These are phyloP conservation scores for Pyracantha coccinea DNA, from an alignment of 331 rosid species.

Conservation along the genomic window DNA sequence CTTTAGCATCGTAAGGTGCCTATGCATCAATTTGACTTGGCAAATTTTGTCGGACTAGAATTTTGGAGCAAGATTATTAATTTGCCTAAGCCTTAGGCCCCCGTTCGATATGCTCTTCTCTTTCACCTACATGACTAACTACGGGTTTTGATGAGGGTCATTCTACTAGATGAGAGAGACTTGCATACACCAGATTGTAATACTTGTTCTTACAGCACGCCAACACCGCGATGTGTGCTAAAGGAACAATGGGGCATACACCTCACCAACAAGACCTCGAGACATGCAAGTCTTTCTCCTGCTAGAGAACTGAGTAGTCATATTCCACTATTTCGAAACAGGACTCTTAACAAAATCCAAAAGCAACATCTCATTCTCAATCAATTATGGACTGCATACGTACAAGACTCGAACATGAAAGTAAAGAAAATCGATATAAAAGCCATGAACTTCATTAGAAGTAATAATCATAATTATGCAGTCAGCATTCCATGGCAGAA, in stretches of 20 bases:
- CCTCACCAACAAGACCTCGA: background rate
- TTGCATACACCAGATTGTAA: too few species aligned
- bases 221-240: background rate
- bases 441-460: background rate
- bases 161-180: background rate
- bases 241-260: background rate
- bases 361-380: background rate
- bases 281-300: background rate
- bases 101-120: background rate
- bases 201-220: too few species aligned
- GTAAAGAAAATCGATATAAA: background rate
- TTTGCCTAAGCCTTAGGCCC: background rate
- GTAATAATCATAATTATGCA: background rate
- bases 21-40: background rate
- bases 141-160: background rate
- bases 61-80: too few species aligned
- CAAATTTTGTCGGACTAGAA: too few species aligned
- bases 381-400: background rate
- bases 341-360: background rate
- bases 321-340: background rate
- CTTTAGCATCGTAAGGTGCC: background rate
- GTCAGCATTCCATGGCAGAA: background rate
- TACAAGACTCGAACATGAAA: background rate
- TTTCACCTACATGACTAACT: background rate
- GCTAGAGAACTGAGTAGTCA: background rate